Evolutionary conservation across 345 rosid genomes (phyloP).

Genomic region (Citrus inodora): DNA sequence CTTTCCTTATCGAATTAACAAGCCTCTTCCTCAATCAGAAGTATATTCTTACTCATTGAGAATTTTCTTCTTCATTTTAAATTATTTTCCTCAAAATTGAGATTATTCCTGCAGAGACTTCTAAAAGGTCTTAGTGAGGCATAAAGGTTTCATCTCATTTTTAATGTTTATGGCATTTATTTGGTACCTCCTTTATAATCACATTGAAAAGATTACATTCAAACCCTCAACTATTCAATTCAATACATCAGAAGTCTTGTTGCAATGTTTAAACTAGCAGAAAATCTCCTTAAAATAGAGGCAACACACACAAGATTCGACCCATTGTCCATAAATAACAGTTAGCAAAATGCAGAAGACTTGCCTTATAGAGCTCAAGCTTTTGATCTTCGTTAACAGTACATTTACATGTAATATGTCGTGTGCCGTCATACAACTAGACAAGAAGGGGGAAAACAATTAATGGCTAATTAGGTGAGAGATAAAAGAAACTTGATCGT

Average conservation of each 20-base stretch:
- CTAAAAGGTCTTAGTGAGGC: background rate
- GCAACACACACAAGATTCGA: background rate
- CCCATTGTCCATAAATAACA: background rate
- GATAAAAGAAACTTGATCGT: background rate
- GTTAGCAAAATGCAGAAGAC: conserved; percentile 1
- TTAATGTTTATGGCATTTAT: background rate
- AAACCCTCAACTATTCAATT: too few relatives aligned
- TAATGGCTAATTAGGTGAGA: background rate
- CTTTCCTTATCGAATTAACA: too few relatives aligned
- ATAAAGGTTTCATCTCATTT: background rate
- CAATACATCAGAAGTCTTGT: too few relatives aligned
- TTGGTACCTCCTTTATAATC: background rate
- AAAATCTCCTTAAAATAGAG: background rate
- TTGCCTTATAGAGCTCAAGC: conserved; percentile 34
- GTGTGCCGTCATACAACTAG: conserved; percentile 7
- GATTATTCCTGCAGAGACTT: background rate
- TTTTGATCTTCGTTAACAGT: conserved; percentile 18
- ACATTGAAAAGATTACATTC: background rate
- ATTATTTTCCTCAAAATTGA: background rate
- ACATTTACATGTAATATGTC: conserved; percentile 37
- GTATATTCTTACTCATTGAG: too few relatives aligned
- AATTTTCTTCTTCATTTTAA: too few relatives aligned
- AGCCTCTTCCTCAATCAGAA: too few relatives aligned
- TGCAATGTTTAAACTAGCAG: background rate
- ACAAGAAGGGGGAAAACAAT: background rate